A percentile compares a stretch with the other conserved stretches of the same genome.
Conservation (phyloP, 768 basidiomycete species). For the Cystofilobasidium capitatum region DNA sequence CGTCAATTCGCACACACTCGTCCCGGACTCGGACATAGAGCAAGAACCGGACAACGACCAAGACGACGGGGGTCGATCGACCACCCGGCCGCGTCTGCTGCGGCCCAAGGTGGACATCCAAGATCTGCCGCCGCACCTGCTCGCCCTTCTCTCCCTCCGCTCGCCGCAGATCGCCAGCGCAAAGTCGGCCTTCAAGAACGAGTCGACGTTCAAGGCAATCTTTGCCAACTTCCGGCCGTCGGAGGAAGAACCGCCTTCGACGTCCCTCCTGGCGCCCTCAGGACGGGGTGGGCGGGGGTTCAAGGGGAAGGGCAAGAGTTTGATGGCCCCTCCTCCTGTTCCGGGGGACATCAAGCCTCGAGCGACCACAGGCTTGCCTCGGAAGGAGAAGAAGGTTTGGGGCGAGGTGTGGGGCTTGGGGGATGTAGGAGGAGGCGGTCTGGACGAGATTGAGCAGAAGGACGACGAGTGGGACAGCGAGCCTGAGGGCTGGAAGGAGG, state of each 20-base stretch:
- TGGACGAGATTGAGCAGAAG: slow-evolving; percentile 9
- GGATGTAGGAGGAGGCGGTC: slow-evolving; percentile 1
- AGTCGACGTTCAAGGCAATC: slow-evolving; percentile 10
- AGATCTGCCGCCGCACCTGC: slow-evolving; percentile 23
- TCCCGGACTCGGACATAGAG: not conserved
- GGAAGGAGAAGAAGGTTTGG: not conserved
- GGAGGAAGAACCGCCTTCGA: not conserved
- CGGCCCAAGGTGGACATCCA: not conserved
- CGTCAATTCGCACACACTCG: not conserved
- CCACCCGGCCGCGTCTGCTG: not conserved
- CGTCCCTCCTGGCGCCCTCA: not conserved
- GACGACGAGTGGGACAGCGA: slow-evolving; percentile 26
- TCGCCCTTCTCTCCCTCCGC: slow-evolving; percentile 24
- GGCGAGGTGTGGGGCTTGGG: slow-evolving; percentile 19
- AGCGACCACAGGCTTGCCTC: not conserved
- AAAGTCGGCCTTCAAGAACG: not conserved
- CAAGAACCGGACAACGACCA: not conserved
- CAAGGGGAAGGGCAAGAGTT: slow-evolving; percentile 9
- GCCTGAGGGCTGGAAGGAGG: slow-evolving; percentile 23
- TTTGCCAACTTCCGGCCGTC: not conserved
- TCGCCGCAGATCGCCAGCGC: slow-evolving; percentile 19
- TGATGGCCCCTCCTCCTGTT: not conserved
- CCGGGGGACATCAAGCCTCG: not conserved
- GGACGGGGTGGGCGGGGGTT: not conserved
- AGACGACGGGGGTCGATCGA: not conserved